Percentiles rank a stretch among this genome's conserved stretches.
These are phyloP conservation scores for Ophiocordyceps camponoti-rufipedis DNA, from an alignment of 2,329 filamentous ascomycete genomes.

Conservation along the genomic window DNA sequence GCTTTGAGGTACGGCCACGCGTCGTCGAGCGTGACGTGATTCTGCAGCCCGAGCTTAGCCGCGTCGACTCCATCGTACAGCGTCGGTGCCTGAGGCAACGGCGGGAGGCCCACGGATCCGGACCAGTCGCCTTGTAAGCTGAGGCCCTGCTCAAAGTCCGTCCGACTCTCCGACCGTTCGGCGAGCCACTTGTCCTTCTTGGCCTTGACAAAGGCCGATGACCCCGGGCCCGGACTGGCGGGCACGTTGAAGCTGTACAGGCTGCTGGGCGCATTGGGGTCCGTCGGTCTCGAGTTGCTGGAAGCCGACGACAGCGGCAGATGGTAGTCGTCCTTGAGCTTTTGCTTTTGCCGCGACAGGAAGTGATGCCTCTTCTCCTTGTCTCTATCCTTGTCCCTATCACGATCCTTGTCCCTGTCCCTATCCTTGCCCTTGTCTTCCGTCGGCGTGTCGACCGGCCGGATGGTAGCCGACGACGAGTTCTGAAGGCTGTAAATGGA, in stretches of 20 bases:
- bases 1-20: conserved; percentile 69
- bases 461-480: conserved; percentile 57
- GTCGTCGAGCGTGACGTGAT: conserved; percentile 57
- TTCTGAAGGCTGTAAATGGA: conserved; percentile 61
- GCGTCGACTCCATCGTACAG: conserved; percentile 36
- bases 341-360: conserved; percentile 61
- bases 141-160: conserved; percentile 33
- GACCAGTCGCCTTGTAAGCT: conserved; percentile 28
- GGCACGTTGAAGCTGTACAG: conserved; percentile 65
- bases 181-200: conserved; percentile 76
- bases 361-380: conserved; percentile 68
- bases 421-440: conserved; percentile 26
- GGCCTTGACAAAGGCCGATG: conserved; percentile 56
- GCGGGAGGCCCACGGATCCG: conserved; percentile 25
- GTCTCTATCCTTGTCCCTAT: conserved; percentile 4
- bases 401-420: background rate
- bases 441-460: conserved; percentile 36
- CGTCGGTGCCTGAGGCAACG: conserved; percentile 21
- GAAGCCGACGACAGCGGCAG: conserved; percentile 57
- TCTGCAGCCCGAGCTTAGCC: conserved; percentile 37
- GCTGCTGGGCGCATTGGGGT: conserved; percentile 56
- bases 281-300: conserved; percentile 59
- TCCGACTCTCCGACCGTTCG: conserved; percentile 35
- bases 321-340: conserved; percentile 56
- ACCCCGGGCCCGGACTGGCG: conserved; percentile 48